Base-by-base conservation (phyloP, 2,329 filamentous ascomycete species). In the Trichothecium roseum region DNA sequence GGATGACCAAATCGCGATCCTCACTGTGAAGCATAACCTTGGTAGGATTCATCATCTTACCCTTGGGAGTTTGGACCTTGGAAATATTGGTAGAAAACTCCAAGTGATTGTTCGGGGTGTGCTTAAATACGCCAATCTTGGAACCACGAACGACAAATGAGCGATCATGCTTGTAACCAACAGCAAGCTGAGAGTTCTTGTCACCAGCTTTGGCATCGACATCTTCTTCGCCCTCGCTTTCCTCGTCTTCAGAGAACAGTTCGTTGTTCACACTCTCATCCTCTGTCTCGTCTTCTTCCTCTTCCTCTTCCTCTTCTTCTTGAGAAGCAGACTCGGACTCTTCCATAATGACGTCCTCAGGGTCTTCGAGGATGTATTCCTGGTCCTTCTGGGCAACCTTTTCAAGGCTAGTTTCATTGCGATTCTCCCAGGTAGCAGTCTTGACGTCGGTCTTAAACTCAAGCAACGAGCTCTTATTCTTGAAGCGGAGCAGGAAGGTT, bases 91-190 rank as follows among this genome's bases (percentile, higher is more conserved):
- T 98, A 10, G 86, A 86, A 58, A 96, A 98, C 55, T 96, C 84
- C 13, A 98, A 72, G 45, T 89, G 81, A 55, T 96, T 93, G 62
- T 94, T 84, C 1, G 79, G 69, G 0, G 87, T 94, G 53, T 98
- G 91, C 59, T 93, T 96, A 73, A 98, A 98, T 28, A 98, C 91
- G 37, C 91, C 91, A 55, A 98, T 98, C 71, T 96, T 95, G 48
- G 88, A 91, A 22, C 91, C 91, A 43, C 91, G 82, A 30, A 98
- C 87, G 38, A 98, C 91, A 49, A 96, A 98, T 0, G 91, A 96
- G 40, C 91, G 78, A 55, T 98, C 91, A 45, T 95, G 84, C 60
- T 94, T 96, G 64, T 94, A 94, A 37, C 91, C 91, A 35, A 98
- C 91, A 10, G 91, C 91, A 36, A 98, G 72, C 52, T 91, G 84